Evolutionary conservation across 768 basidiomycete genomes (phyloP).

Genomic region (Vishniacozyma victoriae): DNA sequence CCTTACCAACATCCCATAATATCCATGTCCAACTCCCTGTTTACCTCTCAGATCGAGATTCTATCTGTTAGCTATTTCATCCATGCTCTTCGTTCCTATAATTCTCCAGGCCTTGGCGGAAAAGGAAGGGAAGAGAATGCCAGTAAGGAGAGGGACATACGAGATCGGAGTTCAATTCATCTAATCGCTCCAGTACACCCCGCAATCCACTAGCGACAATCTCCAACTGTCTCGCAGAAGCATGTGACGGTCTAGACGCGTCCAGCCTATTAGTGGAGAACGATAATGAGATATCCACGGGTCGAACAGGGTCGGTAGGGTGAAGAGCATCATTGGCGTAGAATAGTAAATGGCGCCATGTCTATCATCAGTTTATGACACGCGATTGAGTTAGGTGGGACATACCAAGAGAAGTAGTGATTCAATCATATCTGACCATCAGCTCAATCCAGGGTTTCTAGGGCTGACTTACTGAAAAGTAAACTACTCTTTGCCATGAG

Average conservation of each 20-base stretch:
- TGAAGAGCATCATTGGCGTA: slow-evolving; percentile 35
- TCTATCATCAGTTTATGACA: neutral
- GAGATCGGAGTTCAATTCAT: slow-evolving; percentile 20
- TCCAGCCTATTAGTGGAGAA: slow-evolving; percentile 1
- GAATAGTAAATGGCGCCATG: slow-evolving; percentile 38
- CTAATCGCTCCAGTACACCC: slow-evolving; percentile 27
- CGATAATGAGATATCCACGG: slow-evolving; percentile 22
- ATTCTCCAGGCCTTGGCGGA: neutral
- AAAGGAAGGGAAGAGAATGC: neutral
- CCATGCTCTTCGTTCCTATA: neutral
- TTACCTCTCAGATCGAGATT: slow-evolving; percentile 8
- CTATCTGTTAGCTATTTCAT: slow-evolving; percentile 2
- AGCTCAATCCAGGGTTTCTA: neutral
- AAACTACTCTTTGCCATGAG: slow-evolving; percentile 13
- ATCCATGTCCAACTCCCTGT: slow-evolving; percentile 1
- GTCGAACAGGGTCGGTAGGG: slow-evolving; percentile 26
- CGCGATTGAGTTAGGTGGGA: neutral
- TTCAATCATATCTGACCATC: slow-evolving; percentile 36
- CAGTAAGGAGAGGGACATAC: slow-evolving; percentile 17
- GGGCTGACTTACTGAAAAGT: slow-evolving; percentile 27
- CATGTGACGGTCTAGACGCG: slow-evolving; percentile 13
- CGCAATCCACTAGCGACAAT: slow-evolving; percentile 18
- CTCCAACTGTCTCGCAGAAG: slow-evolving; percentile 15
- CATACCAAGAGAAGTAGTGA: slow-evolving; percentile 26
- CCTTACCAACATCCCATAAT: slow-evolving; percentile 14